These are phyloP conservation scores for bread wheat (Triticum aestivum) DNA, from an alignment of 176 grass and related monocot genomes.

Conservation along the genomic window DNA sequence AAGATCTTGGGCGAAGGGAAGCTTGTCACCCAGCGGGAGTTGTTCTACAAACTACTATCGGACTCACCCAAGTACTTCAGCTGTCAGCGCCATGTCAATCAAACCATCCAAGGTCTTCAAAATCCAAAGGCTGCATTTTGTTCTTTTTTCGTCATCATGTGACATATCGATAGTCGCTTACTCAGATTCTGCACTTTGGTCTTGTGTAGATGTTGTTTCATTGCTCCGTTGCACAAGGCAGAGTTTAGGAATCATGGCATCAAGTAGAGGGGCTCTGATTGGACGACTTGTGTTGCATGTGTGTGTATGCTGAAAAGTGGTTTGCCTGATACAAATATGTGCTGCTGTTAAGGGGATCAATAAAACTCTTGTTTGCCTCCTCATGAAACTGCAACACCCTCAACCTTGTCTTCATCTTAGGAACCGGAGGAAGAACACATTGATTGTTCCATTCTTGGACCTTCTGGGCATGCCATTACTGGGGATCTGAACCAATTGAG, in stretches of 20 bases:
- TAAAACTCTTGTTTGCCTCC: not conserved
- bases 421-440: conserved; percentile 53
- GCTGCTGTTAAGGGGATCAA: not conserved
- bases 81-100: conserved; percentile 66
- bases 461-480: conserved; percentile 72
- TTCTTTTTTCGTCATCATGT: not conserved
- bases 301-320: conserved; percentile 13
- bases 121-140: not conserved
- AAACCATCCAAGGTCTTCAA: conserved; percentile 62
- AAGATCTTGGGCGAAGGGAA: conserved; percentile 77
- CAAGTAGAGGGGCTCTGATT: conserved; percentile 77
- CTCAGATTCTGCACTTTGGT: not conserved
- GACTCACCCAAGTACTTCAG: conserved; percentile 71
- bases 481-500: conserved; percentile 69
- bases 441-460: conserved; percentile 82
- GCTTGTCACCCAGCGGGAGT: conserved; percentile 66
- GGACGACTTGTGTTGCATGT: conserved; percentile 76
- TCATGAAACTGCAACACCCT: not conserved
- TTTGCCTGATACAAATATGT: conserved; percentile 3
- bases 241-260: conserved; percentile 90
- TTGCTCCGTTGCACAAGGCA: conserved; percentile 86
- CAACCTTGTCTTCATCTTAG: conserved; percentile 38
- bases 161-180: not conserved
- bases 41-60: conserved; percentile 88
- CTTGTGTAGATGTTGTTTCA: conserved; percentile 74